Base-by-base conservation (phyloP, 306 rosid species). In the Trifolium repens region DNA sequence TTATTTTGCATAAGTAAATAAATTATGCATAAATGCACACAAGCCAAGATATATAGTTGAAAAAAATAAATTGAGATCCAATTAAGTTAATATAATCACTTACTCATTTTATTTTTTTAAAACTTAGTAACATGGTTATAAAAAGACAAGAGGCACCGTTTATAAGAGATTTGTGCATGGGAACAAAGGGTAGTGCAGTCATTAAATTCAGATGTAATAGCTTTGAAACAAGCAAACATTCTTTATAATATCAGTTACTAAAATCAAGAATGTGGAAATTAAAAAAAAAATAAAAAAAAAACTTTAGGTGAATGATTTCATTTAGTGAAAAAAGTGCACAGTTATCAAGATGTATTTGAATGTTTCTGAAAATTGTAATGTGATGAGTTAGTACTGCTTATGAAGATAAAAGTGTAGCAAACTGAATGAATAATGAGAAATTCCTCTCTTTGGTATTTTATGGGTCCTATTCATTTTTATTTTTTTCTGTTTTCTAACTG, bases 61-160 rank as follows among this genome's bases (percentile, higher is more conserved):
- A 52, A 8, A 0, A 17, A 54, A 26, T 79, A 73, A 67, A 66
- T 46, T 46, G 74, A 78, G 83, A 83, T 82, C 79, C 78, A 84
- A n/a, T n/a, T n/a, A n/a, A 74, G 81, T 49, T 65, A 59, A 19
- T 13, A 32, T 13, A 32, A 32, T 4, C 12, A 46, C 88, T 76
- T 71, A 86, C 89, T 82, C 73, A 65, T 65, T 40, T 65, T n/a
- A n/a, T n/a, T 40, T 65, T 11, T 40, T 40, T 42, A 34, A 5
- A 9, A 39, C 27, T 19, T 66, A 57, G 7, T 55, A 55, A 4
- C 11, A 17, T 16, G 24, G 13, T 62, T 62, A 63, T 19, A 61
- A 72, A 82, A 82, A 71, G 80, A 84, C 87, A 78, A 78, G 76
- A 77, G 75, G 67, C 85, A 85, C 88, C 78, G 79, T 81, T 80